Evolutionary conservation across 2,329 filamentous ascomycete species (phyloP).

Genomic region (Penicillium digitatum): DNA sequence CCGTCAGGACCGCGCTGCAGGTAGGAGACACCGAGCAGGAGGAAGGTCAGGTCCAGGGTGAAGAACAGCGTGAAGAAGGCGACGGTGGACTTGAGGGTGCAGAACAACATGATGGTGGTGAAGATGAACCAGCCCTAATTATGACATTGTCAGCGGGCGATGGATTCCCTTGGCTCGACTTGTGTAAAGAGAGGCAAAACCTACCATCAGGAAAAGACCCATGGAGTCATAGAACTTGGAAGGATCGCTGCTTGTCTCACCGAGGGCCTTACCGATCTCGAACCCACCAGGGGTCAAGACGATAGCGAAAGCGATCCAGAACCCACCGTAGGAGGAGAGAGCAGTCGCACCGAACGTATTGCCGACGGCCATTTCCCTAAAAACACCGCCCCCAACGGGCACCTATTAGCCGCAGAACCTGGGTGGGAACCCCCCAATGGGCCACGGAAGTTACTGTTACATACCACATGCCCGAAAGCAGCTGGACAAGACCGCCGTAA

Average conservation of each 20-base stretch:
- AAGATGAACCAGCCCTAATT: slow-evolving; percentile 74
- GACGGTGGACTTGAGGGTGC: slow-evolving; percentile 71
- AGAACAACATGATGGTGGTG: slow-evolving; percentile 68
- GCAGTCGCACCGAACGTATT: slow-evolving; percentile 84
- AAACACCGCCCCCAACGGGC: no score
- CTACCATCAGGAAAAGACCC: slow-evolving; percentile 67
- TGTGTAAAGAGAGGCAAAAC: slow-evolving; percentile 12
- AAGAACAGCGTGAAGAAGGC: slow-evolving; percentile 77
- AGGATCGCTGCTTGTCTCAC: slow-evolving; percentile 32
- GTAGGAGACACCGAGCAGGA: slow-evolving; percentile 65
- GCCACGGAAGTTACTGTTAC: slow-evolving; percentile 20
- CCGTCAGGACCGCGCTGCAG: slow-evolving; percentile 50
- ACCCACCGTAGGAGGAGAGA: slow-evolving; percentile 75
- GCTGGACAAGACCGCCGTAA: slow-evolving; percentile 74
- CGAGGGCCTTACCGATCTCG: slow-evolving; percentile 50
- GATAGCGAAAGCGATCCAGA: slow-evolving; percentile 75
- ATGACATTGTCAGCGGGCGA: slow-evolving; percentile 6
- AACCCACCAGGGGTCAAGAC: slow-evolving; percentile 66
- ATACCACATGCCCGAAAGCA: slow-evolving; percentile 82
- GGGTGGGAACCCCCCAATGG: neutral
- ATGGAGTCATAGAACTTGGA: slow-evolving; percentile 55
- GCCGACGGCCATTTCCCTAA: slow-evolving; percentile 78
- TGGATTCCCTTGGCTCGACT: neutral
- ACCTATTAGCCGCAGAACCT: neutral
- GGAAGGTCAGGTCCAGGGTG: slow-evolving; percentile 69